Evolutionary conservation across 2,329 filamentous ascomycete genomes (phyloP).

Genomic region (Colletotrichum trifolii): DNA sequence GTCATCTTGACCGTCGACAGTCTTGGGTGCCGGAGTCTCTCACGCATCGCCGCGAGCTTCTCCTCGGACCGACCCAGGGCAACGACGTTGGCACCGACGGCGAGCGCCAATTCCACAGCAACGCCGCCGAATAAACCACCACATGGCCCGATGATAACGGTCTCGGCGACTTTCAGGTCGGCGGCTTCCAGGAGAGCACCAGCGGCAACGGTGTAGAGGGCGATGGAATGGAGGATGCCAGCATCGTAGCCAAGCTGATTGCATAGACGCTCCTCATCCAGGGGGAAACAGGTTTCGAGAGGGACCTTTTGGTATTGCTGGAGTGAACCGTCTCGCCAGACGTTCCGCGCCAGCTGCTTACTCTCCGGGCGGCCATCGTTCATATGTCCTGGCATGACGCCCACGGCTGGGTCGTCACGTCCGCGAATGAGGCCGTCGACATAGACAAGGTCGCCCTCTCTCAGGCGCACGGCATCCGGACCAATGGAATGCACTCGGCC

Average conservation of each 20-base stretch:
- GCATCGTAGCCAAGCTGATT: conserved; percentile 51
- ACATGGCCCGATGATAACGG: conserved; percentile 60
- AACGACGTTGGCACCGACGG: conserved; percentile 63
- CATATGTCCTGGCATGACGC: conserved; percentile 45
- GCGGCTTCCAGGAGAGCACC: conserved; percentile 55
- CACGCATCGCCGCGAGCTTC: conserved; percentile 40
- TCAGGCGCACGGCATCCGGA: conserved; percentile 45
- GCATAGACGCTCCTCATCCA: conserved; percentile 46
- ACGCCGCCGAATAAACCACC: conserved; percentile 61
- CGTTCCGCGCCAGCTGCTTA: conserved; percentile 40
- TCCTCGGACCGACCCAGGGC: conserved; percentile 58
- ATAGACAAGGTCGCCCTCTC: conserved; percentile 47
- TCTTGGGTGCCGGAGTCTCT: not conserved
- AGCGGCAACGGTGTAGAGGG: conserved; percentile 51
- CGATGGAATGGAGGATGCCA: conserved; percentile 52
- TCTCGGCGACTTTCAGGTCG: conserved; percentile 57
- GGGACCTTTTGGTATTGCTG: conserved; percentile 45
- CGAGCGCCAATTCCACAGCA: conserved; percentile 58
- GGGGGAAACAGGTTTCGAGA: conserved; percentile 46
- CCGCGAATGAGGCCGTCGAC: conserved; percentile 44
- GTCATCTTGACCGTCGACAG: not conserved
- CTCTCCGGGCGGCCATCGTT: conserved; percentile 38
- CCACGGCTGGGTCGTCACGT: conserved; percentile 43
- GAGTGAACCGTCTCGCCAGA: conserved; percentile 47
- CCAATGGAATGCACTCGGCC: conserved; percentile 50